These are phyloP conservation scores for Lactifluus volemus DNA, from an alignment of 768 basidiomycete genomes.

Conservation along the genomic window DNA sequence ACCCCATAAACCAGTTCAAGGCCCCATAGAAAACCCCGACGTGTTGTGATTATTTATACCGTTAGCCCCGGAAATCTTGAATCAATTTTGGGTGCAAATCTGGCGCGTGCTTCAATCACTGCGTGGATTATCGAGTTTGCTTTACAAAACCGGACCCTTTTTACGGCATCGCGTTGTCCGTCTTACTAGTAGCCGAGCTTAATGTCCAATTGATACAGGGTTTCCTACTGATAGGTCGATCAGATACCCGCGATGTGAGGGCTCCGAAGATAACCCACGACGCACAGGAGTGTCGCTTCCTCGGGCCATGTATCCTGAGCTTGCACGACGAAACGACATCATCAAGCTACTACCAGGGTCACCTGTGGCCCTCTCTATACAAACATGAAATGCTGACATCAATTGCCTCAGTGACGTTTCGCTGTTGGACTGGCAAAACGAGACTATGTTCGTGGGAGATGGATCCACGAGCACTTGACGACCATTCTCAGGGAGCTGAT, in stretches of 20 bases:
- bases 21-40: constrained; percentile 22
- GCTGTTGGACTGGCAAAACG: constrained; percentile 57
- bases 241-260: constrained; percentile 48
- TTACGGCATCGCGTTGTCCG: constrained; percentile 24
- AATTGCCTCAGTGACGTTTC: constrained; percentile 40
- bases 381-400: not conserved
- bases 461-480: constrained; percentile 37
- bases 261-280: constrained; percentile 59
- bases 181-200: constrained; percentile 17
- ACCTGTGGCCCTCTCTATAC: constrained; percentile 26
- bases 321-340: constrained; percentile 33
- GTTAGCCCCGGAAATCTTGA: constrained; percentile 42
- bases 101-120: constrained; percentile 40
- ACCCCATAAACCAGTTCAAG: constrained; percentile 30
- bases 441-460: constrained; percentile 39
- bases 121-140: constrained; percentile 43
- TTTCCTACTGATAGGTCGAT: constrained; percentile 35
- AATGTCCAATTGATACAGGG: constrained; percentile 21
- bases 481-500: constrained; percentile 34
- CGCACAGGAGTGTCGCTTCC: constrained; percentile 24
- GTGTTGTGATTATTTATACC: constrained; percentile 51
- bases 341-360: constrained; percentile 50
- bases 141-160: not conserved
- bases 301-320: not conserved
- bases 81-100: constrained; percentile 38